These are phyloP conservation scores for Alternaria arborescens DNA, from an alignment of 2,329 filamentous ascomycete genomes.

Conservation along the genomic window DNA sequence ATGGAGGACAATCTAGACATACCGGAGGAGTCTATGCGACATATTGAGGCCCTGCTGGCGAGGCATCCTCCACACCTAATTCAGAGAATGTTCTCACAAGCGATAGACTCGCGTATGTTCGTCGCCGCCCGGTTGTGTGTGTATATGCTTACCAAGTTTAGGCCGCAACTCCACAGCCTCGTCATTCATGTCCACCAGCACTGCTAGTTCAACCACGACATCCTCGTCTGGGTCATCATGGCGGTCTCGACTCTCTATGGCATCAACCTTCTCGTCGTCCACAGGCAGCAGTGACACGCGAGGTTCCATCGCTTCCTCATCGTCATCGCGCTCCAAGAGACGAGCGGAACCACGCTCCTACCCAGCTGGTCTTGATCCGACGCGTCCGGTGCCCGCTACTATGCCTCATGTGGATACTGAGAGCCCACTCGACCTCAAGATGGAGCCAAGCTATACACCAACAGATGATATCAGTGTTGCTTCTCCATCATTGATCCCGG, in stretches of 20 bases:
- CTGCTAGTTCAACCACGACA: slow-evolving; percentile 38
- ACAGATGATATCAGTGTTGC: slow-evolving; percentile 45
- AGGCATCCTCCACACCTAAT: slow-evolving; percentile 49
- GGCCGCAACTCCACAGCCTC: slow-evolving; percentile 47
- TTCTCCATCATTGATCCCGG: slow-evolving; percentile 31
- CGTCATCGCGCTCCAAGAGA: slow-evolving; percentile 42
- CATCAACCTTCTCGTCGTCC: slow-evolving; percentile 44
- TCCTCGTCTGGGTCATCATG: slow-evolving; percentile 44
- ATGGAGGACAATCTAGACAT: slow-evolving; percentile 49
- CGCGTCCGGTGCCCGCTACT: slow-evolving; percentile 42
- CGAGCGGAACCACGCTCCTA: slow-evolving; percentile 48
- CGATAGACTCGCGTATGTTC: slow-evolving; percentile 47
- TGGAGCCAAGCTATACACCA: slow-evolving; percentile 42
- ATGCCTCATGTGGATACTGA: slow-evolving; percentile 43
- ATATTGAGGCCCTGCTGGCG: slow-evolving; percentile 48
- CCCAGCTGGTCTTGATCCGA: slow-evolving; percentile 44
- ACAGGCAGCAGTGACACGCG: slow-evolving; percentile 40
- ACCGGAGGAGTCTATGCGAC: slow-evolving; percentile 49
- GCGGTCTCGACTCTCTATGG: slow-evolving; percentile 46
- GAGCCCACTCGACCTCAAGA: slow-evolving; percentile 43
- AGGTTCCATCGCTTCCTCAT: slow-evolving; percentile 42
- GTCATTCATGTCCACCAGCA: slow-evolving; percentile 45
- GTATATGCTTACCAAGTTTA: slow-evolving; percentile 32
- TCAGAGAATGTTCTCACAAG: slow-evolving; percentile 49
- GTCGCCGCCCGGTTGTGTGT: not conserved